Evolutionary conservation across 208 protist species (phyloP).

Genomic region (Phytomonas sp.): DNA sequence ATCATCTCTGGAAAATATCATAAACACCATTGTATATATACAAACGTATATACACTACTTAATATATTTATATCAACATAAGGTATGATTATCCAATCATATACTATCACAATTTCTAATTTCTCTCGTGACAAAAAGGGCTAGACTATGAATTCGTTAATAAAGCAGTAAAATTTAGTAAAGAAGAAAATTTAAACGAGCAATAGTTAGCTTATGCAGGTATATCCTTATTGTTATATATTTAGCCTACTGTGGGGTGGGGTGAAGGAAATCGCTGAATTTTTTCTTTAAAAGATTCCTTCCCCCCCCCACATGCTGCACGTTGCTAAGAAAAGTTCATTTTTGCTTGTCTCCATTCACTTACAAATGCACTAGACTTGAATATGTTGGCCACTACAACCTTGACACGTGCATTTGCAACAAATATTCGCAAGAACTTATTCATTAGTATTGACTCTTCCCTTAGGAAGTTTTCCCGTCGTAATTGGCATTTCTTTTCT

Average conservation of each 20-base stretch:
- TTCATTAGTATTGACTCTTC: not conserved
- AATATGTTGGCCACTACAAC: not conserved
- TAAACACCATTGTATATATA: slow-evolving; percentile 1
- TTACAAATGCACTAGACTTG: not conserved
- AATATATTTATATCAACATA: not conserved
- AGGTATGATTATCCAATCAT: not conserved
- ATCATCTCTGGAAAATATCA: not conserved
- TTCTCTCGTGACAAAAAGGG: not conserved
- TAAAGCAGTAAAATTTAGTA: not conserved
- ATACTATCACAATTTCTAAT: not conserved
- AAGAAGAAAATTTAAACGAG: slow-evolving; percentile 5
- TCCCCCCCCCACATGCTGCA: not conserved
- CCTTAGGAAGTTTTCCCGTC: not conserved
- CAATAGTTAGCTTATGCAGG: slow-evolving; percentile 6
- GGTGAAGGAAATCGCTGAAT: not conserved
- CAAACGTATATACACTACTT: not conserved
- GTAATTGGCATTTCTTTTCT: not conserved
- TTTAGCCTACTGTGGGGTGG: not conserved
- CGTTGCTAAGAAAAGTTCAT: not conserved
- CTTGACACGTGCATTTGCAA: not conserved
- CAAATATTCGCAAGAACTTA: not conserved
- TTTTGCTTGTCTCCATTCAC: not conserved
- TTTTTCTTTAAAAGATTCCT: not conserved
- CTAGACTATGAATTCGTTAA: not conserved
- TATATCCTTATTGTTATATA: slow-evolving; percentile 5